Base-by-base conservation (phyloP, 73 alveolate species). In the Paramecium sonneborni region DNA sequence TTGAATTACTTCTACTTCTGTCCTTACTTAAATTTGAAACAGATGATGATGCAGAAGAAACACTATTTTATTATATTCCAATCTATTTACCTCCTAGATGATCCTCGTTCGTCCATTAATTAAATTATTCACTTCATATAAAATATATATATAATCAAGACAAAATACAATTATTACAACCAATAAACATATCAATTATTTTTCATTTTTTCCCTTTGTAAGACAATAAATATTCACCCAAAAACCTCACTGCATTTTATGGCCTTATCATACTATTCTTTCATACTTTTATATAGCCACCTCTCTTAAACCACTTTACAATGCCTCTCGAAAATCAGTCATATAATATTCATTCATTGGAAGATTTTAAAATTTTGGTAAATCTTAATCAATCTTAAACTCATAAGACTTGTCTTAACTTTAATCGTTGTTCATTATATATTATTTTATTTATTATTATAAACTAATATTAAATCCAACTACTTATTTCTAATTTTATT, bases 1-100 rank as follows among this genome's bases (percentile, higher is more conserved):
- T 79, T 44, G 90, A 79, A 43, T 46, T 41, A 79, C 90, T 79
- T 12, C 90, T 21, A 43, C 62, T 30, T 46, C 90, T 20, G 90
- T 41, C 55, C 15, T 52, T 52, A 44, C 74, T 79, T 7, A 72
- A 15, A 32, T 72, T 34, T 3, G 86, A 72, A 18, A 32, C 57
- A 12, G 86, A 72, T 5, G 86, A 72, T 62, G 84, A 62, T 37
- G 87, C 56, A 6, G 87, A 74, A 10, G 87, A 43, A 20, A 46
- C 5, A 76, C 69, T 79, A 44, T n/a, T n/a, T n/a, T n/a, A 32
- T 38, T 20, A 30, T 14, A 20, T 12, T 52, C 12, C 15, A 35
- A 10, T 43, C 11, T 14, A 35, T n/a, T 23, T 79, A 79, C 90
- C 90, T 79, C 26, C 76, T 79, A 23, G 90, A 79, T 20, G 90